Conservation (phyloP, 345 rosid genomes). For the Salix purpurea region DNA sequence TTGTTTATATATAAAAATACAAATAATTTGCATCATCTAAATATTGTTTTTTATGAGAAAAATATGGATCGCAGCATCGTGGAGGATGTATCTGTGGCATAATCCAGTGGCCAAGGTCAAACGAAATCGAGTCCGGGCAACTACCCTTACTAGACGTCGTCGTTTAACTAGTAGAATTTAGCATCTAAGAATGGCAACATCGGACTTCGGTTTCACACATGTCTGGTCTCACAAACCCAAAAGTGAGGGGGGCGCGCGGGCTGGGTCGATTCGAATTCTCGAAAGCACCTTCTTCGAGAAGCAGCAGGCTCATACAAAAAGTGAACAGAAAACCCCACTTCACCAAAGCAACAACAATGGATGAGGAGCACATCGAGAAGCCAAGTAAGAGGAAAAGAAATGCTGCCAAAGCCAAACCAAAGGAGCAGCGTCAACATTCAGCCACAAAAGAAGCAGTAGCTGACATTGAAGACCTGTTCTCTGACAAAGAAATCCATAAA, state of each 20-base stretch:
- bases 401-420: not conserved
- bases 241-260: not conserved
- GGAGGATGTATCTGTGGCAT: too few relatives aligned
- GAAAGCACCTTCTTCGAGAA: not conserved
- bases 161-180: too few relatives aligned
- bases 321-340: not conserved
- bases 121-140: too few relatives aligned
- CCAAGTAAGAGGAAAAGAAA: slow-evolving; percentile 7
- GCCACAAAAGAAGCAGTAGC: slow-evolving; percentile 3
- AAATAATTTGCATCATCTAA: too few relatives aligned
- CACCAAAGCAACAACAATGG: slow-evolving; percentile 2
- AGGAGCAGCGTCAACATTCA: not conserved
- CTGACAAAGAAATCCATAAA: slow-evolving; percentile 39
- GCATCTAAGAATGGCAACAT: too few relatives aligned
- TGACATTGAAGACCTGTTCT: slow-evolving; percentile 77
- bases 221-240: not conserved
- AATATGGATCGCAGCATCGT: too few relatives aligned
- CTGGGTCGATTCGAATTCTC: slow-evolving; percentile 1
- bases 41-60: too few relatives aligned
- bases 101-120: too few relatives aligned
- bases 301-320: not conserved
- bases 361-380: not conserved
- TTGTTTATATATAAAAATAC: too few relatives aligned
- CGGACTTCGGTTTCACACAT: not conserved
- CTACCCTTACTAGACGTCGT: too few relatives aligned